A percentile compares a stretch with the other conserved stretches of the same genome.
Conservation (phyloP, 352 stramenopile species). For the Globisporangium megalacanthum region DNA sequence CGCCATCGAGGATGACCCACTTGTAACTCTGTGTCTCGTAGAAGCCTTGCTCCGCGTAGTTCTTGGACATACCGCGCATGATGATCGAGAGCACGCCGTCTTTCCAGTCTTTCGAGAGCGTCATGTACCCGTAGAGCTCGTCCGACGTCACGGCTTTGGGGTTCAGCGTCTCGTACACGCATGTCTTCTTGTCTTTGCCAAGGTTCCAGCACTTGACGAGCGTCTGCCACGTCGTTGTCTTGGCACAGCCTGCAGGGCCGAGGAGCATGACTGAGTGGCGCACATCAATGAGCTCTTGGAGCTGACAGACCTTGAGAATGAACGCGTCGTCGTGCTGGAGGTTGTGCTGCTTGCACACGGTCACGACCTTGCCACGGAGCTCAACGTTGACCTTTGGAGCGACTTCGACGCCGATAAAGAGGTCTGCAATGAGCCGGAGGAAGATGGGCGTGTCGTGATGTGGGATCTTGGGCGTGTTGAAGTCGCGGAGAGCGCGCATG, state of each 20-base stretch:
- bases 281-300: constrained; percentile 86
- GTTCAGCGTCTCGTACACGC: constrained; percentile 87
- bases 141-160: constrained; percentile 87
- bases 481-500: constrained; percentile 82
- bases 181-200: constrained; percentile 85
- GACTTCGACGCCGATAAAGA: constrained; percentile 93
- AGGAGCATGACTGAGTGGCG: constrained; percentile 87
- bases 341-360: constrained; percentile 87
- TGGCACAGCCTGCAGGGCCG: constrained; percentile 73
- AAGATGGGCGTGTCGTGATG: constrained; percentile 88
- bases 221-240: constrained; percentile 83
- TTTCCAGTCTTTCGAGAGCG: constrained; percentile 88
- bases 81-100: constrained; percentile 87
- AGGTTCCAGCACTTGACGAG: constrained; percentile 86
- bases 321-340: constrained; percentile 84
- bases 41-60: constrained; percentile 89
- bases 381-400: constrained; percentile 92
- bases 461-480: constrained; percentile 87
- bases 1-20: constrained; percentile 83
- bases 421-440: constrained; percentile 77
- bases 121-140: constrained; percentile 93
- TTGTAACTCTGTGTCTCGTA: constrained; percentile 94
- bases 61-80: constrained; percentile 89
- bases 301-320: constrained; percentile 83
- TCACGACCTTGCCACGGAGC: constrained; percentile 89